Conservation (phyloP, 176 grass and related monocot species). For the Phoenix dactylifera region DNA sequence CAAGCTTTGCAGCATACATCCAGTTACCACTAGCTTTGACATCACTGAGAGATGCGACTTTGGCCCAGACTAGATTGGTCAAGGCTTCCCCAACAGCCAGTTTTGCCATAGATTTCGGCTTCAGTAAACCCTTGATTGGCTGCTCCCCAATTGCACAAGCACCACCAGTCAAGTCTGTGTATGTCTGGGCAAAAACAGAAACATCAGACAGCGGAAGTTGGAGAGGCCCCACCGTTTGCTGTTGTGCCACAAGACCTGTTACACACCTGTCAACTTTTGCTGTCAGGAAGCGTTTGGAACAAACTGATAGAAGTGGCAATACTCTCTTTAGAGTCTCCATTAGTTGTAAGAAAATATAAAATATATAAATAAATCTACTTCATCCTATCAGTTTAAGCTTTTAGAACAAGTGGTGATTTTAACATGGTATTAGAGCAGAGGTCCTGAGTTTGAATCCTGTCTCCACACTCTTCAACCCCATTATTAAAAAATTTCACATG, state of each 20-base stretch:
- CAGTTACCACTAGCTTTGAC: slow-evolving; percentile 91
- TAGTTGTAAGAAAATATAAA: neutral
- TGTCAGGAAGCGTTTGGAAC: slow-evolving; percentile 87
- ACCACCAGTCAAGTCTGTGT: slow-evolving; percentile 68
- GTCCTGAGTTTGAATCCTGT: no score
- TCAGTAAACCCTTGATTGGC: slow-evolving; percentile 72
- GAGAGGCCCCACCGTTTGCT: slow-evolving; percentile 79
- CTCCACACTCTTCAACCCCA: no score
- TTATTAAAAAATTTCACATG: no score
- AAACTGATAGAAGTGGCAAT: slow-evolving; percentile 63
- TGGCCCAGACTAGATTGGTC: slow-evolving; percentile 92
- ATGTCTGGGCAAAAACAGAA: slow-evolving; percentile 81
- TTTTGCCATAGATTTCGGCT: slow-evolving; percentile 78
- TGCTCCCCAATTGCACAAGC: slow-evolving; percentile 84
- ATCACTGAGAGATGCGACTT: slow-evolving; percentile 65
- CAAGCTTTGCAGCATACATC: slow-evolving; percentile 94
- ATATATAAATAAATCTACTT: no score
- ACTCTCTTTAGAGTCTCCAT: slow-evolving; percentile 73
- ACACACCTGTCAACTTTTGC: slow-evolving; percentile 95
- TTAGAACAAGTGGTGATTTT: no score
- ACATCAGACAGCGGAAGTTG: slow-evolving; percentile 84
- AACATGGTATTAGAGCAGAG: no score
- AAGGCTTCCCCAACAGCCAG: slow-evolving; percentile 79
- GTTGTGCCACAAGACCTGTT: slow-evolving; percentile 80
- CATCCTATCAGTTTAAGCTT: no score